Evolutionary conservation across 129 eudicot genomes (phyloP).

Genomic region (Sambucus nigra): DNA sequence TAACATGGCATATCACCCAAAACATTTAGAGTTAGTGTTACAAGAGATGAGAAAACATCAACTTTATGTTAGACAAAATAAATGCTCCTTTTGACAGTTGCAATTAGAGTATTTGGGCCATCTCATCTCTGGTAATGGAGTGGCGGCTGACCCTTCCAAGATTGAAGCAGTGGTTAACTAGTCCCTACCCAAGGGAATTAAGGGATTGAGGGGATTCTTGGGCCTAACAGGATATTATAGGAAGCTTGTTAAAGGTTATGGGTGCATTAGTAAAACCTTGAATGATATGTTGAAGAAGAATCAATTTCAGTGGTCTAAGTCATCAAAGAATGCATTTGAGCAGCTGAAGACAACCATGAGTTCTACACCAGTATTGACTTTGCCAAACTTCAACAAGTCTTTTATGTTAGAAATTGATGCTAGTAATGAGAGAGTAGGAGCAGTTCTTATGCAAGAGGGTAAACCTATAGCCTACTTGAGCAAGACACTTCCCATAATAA

Average conservation of each 20-base stretch:
- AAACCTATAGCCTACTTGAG: background rate
- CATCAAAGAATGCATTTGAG: background rate
- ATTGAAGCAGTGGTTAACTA: no score
- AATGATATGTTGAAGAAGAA: background rate
- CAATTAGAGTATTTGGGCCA: no score
- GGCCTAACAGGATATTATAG: background rate
- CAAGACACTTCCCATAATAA: background rate
- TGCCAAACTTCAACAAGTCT: no score
- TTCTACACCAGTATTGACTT: background rate
- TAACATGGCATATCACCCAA: no score
- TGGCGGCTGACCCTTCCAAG: no score
- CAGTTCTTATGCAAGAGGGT: background rate
- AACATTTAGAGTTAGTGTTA: no score
- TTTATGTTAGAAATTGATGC: no score
- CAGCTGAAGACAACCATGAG: background rate
- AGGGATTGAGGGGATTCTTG: background rate
- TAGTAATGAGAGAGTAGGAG: background rate
- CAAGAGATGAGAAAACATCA: no score
- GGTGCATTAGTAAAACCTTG: background rate
- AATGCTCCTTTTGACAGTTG: no score
- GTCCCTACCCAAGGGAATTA: no score
- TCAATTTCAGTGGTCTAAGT: background rate
- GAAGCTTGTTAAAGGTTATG: background rate
- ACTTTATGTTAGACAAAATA: no score
- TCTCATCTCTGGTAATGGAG: no score